These are phyloP conservation scores for Coffea eugenioides DNA, from an alignment of 257 asterid species.

Conservation along the genomic window DNA sequence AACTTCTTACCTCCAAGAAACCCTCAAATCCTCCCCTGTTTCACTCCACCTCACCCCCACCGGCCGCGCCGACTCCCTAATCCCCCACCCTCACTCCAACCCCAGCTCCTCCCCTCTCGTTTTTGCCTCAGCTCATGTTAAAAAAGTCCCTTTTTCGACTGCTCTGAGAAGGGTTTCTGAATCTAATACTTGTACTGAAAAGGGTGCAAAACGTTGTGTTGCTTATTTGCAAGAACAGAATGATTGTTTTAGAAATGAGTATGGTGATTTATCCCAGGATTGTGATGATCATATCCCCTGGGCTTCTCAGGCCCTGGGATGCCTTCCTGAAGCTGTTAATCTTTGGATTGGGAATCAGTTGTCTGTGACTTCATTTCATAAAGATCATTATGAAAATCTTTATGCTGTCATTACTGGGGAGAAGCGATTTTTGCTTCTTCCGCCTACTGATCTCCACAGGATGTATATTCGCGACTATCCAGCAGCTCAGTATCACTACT, in stretches of 20 bases:
- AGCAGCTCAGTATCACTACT: conserved; percentile 56
- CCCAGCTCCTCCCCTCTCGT: conserved; percentile 45
- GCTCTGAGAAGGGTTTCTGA: conserved; percentile 52
- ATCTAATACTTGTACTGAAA: conserved; percentile 20
- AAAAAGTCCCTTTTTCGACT: conserved; percentile 46
- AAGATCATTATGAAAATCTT: conserved; percentile 88
- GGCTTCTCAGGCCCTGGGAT: conserved; percentile 82
- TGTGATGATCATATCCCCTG: conserved; percentile 61
- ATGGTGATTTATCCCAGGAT: conserved; percentile 49
- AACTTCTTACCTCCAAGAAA: conserved; percentile 49
- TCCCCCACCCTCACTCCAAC: conserved; percentile 44
- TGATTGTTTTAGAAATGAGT: conserved; percentile 83
- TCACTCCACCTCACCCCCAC: conserved; percentile 92
- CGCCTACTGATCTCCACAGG: conserved; percentile 89
- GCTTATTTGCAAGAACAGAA: conserved; percentile 93
- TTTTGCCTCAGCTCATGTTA: conserved; percentile 81
- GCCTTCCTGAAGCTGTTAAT: conserved; percentile 86
- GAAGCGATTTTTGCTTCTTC: conserved; percentile 73
- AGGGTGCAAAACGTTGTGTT: conserved; percentile 14
- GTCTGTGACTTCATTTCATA: conserved; percentile 81
- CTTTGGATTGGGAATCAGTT: conserved; percentile 71
- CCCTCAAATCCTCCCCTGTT: conserved; percentile 62
- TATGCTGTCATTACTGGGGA: conserved; percentile 82
- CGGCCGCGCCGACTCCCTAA: conserved; percentile 75
- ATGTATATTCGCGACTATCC: conserved; percentile 75